Base-by-base conservation (phyloP, 2,329 filamentous ascomycete genomes). In the Arthrobotrys entomopaga region DNA sequence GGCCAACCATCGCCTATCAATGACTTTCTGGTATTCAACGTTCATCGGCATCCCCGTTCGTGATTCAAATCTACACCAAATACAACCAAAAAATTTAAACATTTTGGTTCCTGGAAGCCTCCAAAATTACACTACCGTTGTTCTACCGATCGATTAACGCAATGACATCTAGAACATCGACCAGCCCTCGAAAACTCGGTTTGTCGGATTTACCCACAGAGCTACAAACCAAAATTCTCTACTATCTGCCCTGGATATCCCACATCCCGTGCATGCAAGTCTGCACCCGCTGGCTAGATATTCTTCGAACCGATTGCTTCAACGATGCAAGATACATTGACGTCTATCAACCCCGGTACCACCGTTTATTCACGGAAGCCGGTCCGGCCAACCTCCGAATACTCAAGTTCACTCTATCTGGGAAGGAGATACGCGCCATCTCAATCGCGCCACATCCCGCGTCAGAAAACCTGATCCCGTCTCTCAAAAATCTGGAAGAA, bases 241-340 rank as follows among this genome's bases (percentile, higher is more conserved):
- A 15, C 1, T 26, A 60, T 26, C 11, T 61, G 3, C 56, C 56
- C 2, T 69, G 65, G 56, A 48, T 40, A 46, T 60, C 65, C 15
- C 65, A 69, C 16, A 56, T 61, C 20, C 48, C 65, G 10, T 69
- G 65, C 42, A 61, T 69, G 65, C 38, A 53, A 69, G 65, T 69
- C 11, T 69, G 56, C 57, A 60, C 26, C 4, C 46, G 38, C 3
- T 69, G 65, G 56, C 20, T 22, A 2, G 34, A 54, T 6, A 53
- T 69, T 15, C 46, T 67, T 15, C 11, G 34, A 13, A 16, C 11
- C 2, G 43, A 54, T 11, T n/a, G 19, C 3, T 26, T 59, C 13
- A 40, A 29, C 26, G 40, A 52, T 26, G 29, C 59, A 16, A 49
- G 64, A 38, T 67, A 60, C 15, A 49, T 26, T 10, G 61, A 57